Evolutionary conservation across 768 basidiomycete genomes (phyloP).

Genomic region (Calocybe indica): DNA sequence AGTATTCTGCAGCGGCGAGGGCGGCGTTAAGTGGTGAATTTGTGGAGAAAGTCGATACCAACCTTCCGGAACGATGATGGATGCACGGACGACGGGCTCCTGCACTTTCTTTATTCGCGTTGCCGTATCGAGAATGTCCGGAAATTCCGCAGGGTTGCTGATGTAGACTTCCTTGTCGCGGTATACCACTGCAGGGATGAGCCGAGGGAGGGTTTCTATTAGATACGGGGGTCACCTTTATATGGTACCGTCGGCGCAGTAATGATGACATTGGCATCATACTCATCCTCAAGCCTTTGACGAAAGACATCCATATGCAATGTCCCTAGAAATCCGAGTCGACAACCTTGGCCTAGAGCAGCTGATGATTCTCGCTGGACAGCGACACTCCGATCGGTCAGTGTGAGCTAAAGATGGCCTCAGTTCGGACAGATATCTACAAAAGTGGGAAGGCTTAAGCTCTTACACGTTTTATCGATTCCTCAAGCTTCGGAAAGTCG

Average conservation of each 20-base stretch:
- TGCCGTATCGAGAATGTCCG: slow-evolving; percentile 64
- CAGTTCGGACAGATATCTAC: background rate
- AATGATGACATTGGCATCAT: slow-evolving; percentile 89
- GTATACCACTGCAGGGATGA: slow-evolving; percentile 56
- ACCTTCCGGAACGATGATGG: slow-evolving; percentile 94
- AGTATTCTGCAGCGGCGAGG: slow-evolving; percentile 54
- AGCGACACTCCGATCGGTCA: slow-evolving; percentile 86
- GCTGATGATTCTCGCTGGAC: slow-evolving; percentile 89
- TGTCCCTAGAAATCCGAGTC: slow-evolving; percentile 92
- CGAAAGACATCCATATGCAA: slow-evolving; percentile 96
- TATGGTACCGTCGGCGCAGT: slow-evolving; percentile 97
- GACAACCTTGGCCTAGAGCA: slow-evolving; percentile 91
- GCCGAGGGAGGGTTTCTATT: background rate
- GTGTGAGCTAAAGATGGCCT: slow-evolving; percentile 50
- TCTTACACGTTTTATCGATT: slow-evolving; percentile 84
- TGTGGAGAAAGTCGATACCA: slow-evolving; percentile 6
- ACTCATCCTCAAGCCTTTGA: slow-evolving; percentile 95
- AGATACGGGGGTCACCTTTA: slow-evolving; percentile 47
- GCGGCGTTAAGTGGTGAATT: background rate
- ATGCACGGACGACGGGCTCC: slow-evolving; percentile 91
- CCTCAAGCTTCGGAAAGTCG: slow-evolving; percentile 92
- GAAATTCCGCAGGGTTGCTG: slow-evolving; percentile 95
- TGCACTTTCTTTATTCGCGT: slow-evolving; percentile 69
- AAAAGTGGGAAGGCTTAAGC: slow-evolving; percentile 4
- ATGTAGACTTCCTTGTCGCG: slow-evolving; percentile 56